A percentile compares a stretch with the other conserved stretches of the same genome.
Conservation (phyloP, 2,329 filamentous ascomycete genomes). For the Sarocladiaceae sp. region DNA sequence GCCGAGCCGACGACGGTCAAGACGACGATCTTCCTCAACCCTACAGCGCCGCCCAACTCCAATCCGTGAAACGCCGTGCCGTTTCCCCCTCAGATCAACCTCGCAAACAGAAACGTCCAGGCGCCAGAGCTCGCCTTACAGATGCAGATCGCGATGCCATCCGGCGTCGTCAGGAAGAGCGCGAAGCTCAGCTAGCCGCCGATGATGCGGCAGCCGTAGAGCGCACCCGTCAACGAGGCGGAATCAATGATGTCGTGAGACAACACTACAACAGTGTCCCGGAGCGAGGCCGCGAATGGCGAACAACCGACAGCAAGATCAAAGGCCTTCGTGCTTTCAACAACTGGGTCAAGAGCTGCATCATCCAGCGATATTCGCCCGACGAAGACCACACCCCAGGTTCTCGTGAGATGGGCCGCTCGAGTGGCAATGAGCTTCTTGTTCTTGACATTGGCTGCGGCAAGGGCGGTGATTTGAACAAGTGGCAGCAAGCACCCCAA, state of each 20-base stretch:
- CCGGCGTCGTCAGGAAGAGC: slow-evolving; percentile 57
- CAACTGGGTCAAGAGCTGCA: slow-evolving; percentile 97
- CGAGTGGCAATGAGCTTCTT: slow-evolving; percentile 59
- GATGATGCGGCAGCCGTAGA: slow-evolving; percentile 31
- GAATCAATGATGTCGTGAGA: slow-evolving; percentile 78
- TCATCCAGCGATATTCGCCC: slow-evolving; percentile 94
- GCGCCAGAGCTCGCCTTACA: slow-evolving; percentile 62
- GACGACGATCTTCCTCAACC: slow-evolving; percentile 50
- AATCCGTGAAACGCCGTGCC: slow-evolving; percentile 54
- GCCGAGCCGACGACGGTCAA: slow-evolving; percentile 22
- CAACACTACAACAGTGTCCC: slow-evolving; percentile 97
- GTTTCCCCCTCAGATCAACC: slow-evolving; percentile 51
- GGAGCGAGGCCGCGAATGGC: slow-evolving; percentile 90
- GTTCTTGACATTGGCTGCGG: slow-evolving; percentile 95
- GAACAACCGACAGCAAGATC: slow-evolving; percentile 89
- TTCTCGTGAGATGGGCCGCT: slow-evolving; percentile 48
- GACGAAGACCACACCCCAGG: slow-evolving; percentile 67
- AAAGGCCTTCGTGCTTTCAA: slow-evolving; percentile 93
- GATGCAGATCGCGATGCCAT: slow-evolving; percentile 65
- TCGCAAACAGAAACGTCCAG: slow-evolving; percentile 66
- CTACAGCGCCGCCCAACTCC: slow-evolving; percentile 55
- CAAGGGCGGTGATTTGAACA: slow-evolving; percentile 91
- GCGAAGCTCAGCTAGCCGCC: slow-evolving; percentile 39
- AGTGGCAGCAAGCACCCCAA: slow-evolving; percentile 95
- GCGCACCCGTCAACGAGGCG: slow-evolving; percentile 29